Evolutionary conservation across 305 asterid genomes (phyloP).

Genomic region (Vinca major): DNA sequence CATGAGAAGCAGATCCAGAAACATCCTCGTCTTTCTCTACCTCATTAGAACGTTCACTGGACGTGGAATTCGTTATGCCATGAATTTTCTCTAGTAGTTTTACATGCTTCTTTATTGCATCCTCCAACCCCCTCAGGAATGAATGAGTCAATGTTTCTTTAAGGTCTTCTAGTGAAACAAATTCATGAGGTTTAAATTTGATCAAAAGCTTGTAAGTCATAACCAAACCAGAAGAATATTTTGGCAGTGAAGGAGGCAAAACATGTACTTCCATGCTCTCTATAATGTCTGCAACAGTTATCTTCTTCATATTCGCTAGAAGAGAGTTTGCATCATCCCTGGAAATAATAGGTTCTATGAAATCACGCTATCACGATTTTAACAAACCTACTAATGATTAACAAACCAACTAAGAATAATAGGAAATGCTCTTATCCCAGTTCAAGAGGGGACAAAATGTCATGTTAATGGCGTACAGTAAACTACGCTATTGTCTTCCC

Average conservation of each 20-base stretch:
- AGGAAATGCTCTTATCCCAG: no score
- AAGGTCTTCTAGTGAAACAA: constrained; percentile 43
- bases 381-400: no score
- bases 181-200: constrained; percentile 51
- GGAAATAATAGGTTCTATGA: constrained; percentile 16
- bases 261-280: constrained; percentile 65
- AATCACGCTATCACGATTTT: no score
- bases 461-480: no score
- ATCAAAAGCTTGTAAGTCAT: constrained; percentile 55
- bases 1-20: constrained; percentile 13
- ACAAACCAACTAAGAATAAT: no score
- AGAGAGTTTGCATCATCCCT: constrained; percentile 65
- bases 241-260: constrained; percentile 31
- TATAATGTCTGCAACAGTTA: constrained; percentile 67
- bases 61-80: constrained; percentile 43
- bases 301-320: constrained; percentile 59
- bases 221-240: constrained; percentile 11
- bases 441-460: no score
- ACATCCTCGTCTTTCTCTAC: constrained; percentile 30
- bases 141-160: constrained; percentile 42
- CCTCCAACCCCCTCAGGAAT: constrained; percentile 59
- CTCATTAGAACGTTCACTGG: constrained; percentile 29
- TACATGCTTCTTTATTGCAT: constrained; percentile 62
- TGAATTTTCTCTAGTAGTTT: constrained; percentile 36
- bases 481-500: no score